phyloP scores from a whole-genome alignment of 2,329 filamentous ascomycete genomes.

The Ceratocystis ficicola region DNA sequence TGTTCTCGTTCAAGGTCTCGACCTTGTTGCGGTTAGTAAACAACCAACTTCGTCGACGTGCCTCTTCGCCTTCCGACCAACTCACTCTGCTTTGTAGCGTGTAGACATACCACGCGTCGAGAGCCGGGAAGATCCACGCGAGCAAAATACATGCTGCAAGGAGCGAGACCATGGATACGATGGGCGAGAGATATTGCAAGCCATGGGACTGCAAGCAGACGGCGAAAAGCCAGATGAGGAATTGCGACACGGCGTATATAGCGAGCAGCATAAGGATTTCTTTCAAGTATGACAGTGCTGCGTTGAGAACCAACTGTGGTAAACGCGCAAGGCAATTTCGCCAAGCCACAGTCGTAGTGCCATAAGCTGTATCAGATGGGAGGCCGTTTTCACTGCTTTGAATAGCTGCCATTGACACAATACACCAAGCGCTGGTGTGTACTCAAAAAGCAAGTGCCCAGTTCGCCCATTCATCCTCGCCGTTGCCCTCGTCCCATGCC shows the following conservation, averaged over 20 bases:
- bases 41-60: neutral
- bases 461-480: too few species aligned
- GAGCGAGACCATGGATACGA: neutral
- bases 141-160: neutral
- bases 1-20: conserved; percentile 40
- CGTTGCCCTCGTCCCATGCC: too few species aligned
- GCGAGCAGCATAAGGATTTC: neutral
- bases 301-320: neutral
- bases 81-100: conserved; percentile 15
- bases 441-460: too few species aligned
- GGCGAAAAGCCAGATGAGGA: conserved; percentile 37
- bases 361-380: neutral
- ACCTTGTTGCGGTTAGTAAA: conserved; percentile 32
- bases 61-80: neutral
- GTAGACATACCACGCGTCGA: conserved; percentile 27
- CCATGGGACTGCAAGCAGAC: conserved; percentile 28
- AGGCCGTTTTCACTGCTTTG: too few species aligned
- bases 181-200: conserved; percentile 24
- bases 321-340: neutral
- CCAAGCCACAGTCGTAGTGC: neutral
- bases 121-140: conserved; percentile 20
- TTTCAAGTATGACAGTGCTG: neutral
- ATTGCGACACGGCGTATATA: conserved; percentile 34
- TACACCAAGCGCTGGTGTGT: too few species aligned
- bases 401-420: too few species aligned